Base-by-base conservation (phyloP, 2,329 filamentous ascomycete genomes). In the Colletotrichum liriopes region DNA sequence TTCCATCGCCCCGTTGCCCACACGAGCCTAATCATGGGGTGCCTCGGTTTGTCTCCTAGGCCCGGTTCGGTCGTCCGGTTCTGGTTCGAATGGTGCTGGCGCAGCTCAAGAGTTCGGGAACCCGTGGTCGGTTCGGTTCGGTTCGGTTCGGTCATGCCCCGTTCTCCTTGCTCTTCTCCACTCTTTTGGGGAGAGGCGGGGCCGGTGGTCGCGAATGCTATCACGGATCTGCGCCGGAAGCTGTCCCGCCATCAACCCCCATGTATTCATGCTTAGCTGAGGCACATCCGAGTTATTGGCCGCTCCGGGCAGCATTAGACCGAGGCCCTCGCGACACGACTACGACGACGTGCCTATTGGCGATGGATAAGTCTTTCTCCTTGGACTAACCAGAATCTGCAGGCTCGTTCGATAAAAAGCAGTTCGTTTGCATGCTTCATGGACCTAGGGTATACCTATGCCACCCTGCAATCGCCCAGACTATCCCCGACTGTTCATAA, bases 341-440 rank as follows among this genome's bases (percentile, higher is more conserved):
- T 5, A 2, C 5, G 32, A 16, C 41, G 9, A 23, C 54, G 14
- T 43, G 66, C 52, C 60, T 58, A 11, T 8, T 43, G 41, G 39
- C 49, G 43, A 64, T 35, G 59, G 35, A 43, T 41, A 49, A 37
- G 26, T 16, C 1, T 11, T 7, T 16, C 12, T 62, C 23, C n/a
- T 58, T 35, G 43, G 60, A n/a, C 23, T 14, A n/a, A 49, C 23
- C 18, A 16, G 3, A 0, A 43, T 69, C 14, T n/a, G 11, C 26
- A 23, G 26, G 32, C 66, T 35, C 66, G 52, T 58, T 58, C 52
- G 32, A 59, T 69, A 69, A 69, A 52, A 58, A 69, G 66, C 41
- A 47, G 51, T 43, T 43, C 26, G 20, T 5, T 49, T 55, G 43
- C 66, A 23, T 49, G 26, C 35, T 32, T 51, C 35, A 26, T 26